These are phyloP conservation scores for Chalciporus sphaerocephalus DNA, from an alignment of 768 basidiomycete species.

Conservation along the genomic window DNA sequence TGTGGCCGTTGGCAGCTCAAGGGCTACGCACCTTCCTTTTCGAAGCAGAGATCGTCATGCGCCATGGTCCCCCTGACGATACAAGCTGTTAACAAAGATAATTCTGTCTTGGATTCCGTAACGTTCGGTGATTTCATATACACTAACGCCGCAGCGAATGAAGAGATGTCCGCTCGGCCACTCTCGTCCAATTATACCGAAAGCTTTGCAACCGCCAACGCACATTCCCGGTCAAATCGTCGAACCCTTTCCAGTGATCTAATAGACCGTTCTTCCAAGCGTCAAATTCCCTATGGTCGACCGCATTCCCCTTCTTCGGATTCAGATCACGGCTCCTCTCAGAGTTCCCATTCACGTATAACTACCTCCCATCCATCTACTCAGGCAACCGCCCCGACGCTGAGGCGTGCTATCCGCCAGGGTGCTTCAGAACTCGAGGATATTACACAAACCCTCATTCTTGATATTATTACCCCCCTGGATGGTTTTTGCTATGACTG, in stretches of 20 bases:
- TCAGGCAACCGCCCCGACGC: slow-evolving; percentile 8
- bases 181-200: slow-evolving; percentile 1
- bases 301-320: slow-evolving; percentile 40
- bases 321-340: slow-evolving; percentile 32
- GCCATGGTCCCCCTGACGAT: slow-evolving; percentile 53
- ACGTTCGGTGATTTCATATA: slow-evolving; percentile 73
- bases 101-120: slow-evolving; percentile 55
- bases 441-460: slow-evolving; percentile 49
- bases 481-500: slow-evolving; percentile 53
- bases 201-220: neutral
- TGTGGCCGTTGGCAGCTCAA: slow-evolving; percentile 62
- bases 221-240: slow-evolving; percentile 21
- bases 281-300: slow-evolving; percentile 37
- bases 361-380: neutral
- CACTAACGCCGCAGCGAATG: slow-evolving; percentile 37
- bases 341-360: slow-evolving; percentile 22
- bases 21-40: slow-evolving; percentile 54
- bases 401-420: slow-evolving; percentile 25
- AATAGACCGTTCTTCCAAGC: slow-evolving; percentile 30
- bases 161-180: neutral
- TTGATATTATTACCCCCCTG: slow-evolving; percentile 58
- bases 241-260: slow-evolving; percentile 26
- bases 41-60: slow-evolving; percentile 34
- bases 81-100: slow-evolving; percentile 55
- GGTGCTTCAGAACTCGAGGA: slow-evolving; percentile 36